Evolutionary conservation across 1,139 yeast species (phyloP).

Genomic region (Magnusiomyces magnusii): DNA sequence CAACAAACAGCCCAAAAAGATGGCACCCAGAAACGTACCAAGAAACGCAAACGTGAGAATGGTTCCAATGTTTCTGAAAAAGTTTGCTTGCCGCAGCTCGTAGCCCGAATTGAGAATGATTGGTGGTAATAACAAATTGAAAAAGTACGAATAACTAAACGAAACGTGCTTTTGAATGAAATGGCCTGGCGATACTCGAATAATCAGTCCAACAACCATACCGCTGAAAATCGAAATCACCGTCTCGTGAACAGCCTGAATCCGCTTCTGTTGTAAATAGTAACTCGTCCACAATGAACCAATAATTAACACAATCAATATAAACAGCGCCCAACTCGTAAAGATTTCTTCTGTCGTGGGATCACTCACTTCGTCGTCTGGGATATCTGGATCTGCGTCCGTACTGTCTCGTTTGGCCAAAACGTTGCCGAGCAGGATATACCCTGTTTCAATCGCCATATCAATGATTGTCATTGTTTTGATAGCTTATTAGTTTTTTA

Average conservation of each 20-base stretch:
- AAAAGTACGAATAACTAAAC: constrained; percentile 89
- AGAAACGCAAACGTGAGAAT: constrained; percentile 94
- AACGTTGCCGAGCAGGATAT: too few species aligned
- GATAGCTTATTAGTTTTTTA: too few species aligned
- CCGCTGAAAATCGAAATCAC: constrained; percentile 95
- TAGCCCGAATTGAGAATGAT: constrained; percentile 94
- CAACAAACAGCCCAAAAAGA: constrained; percentile 77
- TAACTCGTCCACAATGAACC: constrained; percentile 94
- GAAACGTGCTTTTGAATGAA: constrained; percentile 96
- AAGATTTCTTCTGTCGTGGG: constrained; percentile 96
- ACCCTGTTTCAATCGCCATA: too few species aligned
- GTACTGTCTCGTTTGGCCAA: constrained; percentile 37
- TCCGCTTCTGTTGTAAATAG: constrained; percentile 81
- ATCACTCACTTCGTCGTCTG: constrained; percentile 58
- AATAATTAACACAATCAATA: constrained; percentile 68
- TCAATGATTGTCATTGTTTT: too few species aligned
- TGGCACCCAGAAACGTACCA: constrained; percentile 88
- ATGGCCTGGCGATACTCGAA: constrained; percentile 89
- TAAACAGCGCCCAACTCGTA: constrained; percentile 95
- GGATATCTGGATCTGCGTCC: constrained; percentile 36
- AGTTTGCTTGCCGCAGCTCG: constrained; percentile 91
- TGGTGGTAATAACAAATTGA: constrained; percentile 91
- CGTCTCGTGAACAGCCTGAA: constrained; percentile 94
- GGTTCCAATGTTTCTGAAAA: constrained; percentile 85
- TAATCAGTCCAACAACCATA: constrained; percentile 88